Conservation (phyloP, 345 rosid species). For the Gossypium raimondii region DNA sequence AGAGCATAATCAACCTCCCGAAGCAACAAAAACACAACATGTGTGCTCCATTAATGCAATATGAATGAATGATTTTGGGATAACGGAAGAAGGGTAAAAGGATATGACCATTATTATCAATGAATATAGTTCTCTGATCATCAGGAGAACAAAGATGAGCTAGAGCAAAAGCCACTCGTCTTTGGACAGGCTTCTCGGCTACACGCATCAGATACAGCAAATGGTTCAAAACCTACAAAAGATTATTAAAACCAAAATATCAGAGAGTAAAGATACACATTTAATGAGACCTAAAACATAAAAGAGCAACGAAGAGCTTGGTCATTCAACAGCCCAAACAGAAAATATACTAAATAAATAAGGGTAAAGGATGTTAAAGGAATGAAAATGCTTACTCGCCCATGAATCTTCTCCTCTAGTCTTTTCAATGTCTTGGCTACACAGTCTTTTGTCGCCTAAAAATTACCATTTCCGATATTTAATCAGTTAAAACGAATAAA, state of each 20-base stretch:
- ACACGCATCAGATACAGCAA: slow-evolving; percentile 80
- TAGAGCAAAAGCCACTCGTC: slow-evolving; percentile 85
- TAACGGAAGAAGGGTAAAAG: slow-evolving; percentile 6
- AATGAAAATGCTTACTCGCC: slow-evolving; percentile 58
- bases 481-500: slow-evolving; percentile 15
- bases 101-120: slow-evolving; percentile 60
- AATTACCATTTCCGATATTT: slow-evolving; percentile 3
- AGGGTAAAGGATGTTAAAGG: slow-evolving; percentile 2
- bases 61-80: slow-evolving; percentile 1
- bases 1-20: slow-evolving; percentile 18
- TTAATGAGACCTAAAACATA: slow-evolving; percentile 2
- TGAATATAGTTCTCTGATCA: slow-evolving; percentile 81
- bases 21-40: slow-evolving; percentile 15
- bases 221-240: slow-evolving; percentile 77
- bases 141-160: slow-evolving; percentile 93
- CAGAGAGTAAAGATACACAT: slow-evolving; percentile 13
- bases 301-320: not conserved
- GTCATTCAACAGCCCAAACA: not conserved
- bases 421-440: slow-evolving; percentile 93
- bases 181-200: slow-evolving; percentile 77
- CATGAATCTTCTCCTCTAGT: slow-evolving; percentile 93
- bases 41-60: slow-evolving; percentile 12
- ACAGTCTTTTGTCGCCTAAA: slow-evolving; percentile 95
- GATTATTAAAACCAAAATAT: slow-evolving; percentile 15
- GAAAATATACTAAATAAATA: not conserved